Base-by-base conservation (phyloP, 805 yeast species). In the Candida koratica region DNA sequence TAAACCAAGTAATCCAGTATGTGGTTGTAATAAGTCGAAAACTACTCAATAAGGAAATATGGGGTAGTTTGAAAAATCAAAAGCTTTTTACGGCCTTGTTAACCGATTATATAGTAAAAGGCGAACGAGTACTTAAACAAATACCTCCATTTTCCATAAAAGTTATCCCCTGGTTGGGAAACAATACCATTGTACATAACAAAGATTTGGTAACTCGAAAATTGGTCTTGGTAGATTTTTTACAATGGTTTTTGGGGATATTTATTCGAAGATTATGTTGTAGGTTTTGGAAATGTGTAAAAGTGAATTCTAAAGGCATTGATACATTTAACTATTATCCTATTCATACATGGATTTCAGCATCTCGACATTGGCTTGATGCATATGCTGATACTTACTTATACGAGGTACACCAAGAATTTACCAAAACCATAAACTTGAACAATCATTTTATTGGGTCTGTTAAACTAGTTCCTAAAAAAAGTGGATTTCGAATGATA, bases 401-500 rank as follows among this genome's bases (percentile, higher is more conserved):
- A 17, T 32, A 28, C 18, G 20, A 10, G 11, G 30, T 30, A 27
- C 22, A 14, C 13, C 33, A 32, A 4, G 44, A 37, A 11, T 35
- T 39, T 18, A 32, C 33, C 9, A 33, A 33, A 10, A 6, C 32
- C 3, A 11, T 12, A 3, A 32, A 15, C 5, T 14, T 36, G 4
- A 37, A 38, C 14, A 44, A 39, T 24, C 34, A 39, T 22, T 44
- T 44, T 25, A 28, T 44, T 12, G 48, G 46, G 1, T 27, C 40
- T 2, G 22, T 38, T 11, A 37, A 23, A 18, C 17, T 44, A 12
- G 2, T 81, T 22, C 94, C 94, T 0, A 84, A 84, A 50, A 54
- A 56, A 28, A 53, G 58, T 4, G 83, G 74, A 28, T 80, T 83
- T 40, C 58, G 93, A 47, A 63, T 79, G 11, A 67, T 84, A 12